Percentiles rank a stretch among this genome's conserved stretches.
These are phyloP conservation scores for Malus domestica DNA, from an alignment of 306 rosid species.

Conservation along the genomic window ASM211411v1 NC_041794.1:1878501-1879000, in stretches of 20 bases:
- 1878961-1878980: neutral
- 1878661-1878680: neutral
- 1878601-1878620: neutral
- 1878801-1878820: neutral
- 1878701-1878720: neutral
- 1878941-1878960: neutral
- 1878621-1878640: neutral
- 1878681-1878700: neutral
- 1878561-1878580: neutral
- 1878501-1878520: neutral
- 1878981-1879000: neutral
- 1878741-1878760: neutral
- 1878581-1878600: neutral
- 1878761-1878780: neutral
- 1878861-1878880: neutral
- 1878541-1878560: neutral
- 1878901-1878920: neutral
- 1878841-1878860: neutral
- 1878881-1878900: neutral
- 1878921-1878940: neutral
- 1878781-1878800: neutral
- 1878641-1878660: neutral
- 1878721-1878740: neutral
- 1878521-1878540: neutral
- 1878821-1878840: neutral